Evolutionary conservation across 495 filamentous ascomycete species (phyloP).

Genomic region (Xylaria nigripes): DNA sequence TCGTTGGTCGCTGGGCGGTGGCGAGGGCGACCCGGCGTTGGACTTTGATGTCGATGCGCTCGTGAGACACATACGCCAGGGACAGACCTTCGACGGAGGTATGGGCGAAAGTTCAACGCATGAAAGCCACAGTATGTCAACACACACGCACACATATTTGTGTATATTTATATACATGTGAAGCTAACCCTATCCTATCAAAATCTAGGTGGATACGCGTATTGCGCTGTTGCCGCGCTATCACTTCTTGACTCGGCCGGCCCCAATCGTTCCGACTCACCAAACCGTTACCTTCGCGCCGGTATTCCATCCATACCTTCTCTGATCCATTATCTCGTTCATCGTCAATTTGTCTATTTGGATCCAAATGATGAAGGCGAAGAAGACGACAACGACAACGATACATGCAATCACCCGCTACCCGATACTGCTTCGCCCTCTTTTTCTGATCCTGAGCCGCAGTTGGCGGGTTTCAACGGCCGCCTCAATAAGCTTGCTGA

Average conservation of each 20-base stretch:
- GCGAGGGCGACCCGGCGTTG: slow-evolving; percentile 44
- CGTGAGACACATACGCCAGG: slow-evolving; percentile 59
- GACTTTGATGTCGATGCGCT: slow-evolving; percentile 72
- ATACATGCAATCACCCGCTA: slow-evolving; percentile 23
- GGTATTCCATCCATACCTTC: slow-evolving; percentile 30
- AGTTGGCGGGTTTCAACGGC: slow-evolving; percentile 65
- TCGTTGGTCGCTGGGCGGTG: slow-evolving; percentile 72
- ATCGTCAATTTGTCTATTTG: slow-evolving; percentile 52
- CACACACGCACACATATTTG: no score
- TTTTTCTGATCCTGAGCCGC: slow-evolving; percentile 22
- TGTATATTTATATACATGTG: background rate
- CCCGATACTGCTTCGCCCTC: slow-evolving; percentile 33
- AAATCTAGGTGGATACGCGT: slow-evolving; percentile 69
- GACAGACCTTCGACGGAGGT: slow-evolving; percentile 85
- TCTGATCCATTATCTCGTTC: slow-evolving; percentile 42
- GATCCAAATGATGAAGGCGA: slow-evolving; percentile 46
- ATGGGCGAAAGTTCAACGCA: slow-evolving; percentile 72
- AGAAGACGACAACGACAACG: slow-evolving; percentile 35
- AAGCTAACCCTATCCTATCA: slow-evolving; percentile 9
- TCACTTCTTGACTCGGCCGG: slow-evolving; percentile 52
- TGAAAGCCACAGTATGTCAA: slow-evolving; percentile 73
- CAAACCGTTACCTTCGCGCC: slow-evolving; percentile 22
- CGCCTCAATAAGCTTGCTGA: slow-evolving; percentile 81
- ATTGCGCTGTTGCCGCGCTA: slow-evolving; percentile 71
- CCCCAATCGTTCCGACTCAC: slow-evolving; percentile 20